Evolutionary conservation across 345 rosid genomes (phyloP).

Genomic region (Crucihimalaya himalaica): DNA sequence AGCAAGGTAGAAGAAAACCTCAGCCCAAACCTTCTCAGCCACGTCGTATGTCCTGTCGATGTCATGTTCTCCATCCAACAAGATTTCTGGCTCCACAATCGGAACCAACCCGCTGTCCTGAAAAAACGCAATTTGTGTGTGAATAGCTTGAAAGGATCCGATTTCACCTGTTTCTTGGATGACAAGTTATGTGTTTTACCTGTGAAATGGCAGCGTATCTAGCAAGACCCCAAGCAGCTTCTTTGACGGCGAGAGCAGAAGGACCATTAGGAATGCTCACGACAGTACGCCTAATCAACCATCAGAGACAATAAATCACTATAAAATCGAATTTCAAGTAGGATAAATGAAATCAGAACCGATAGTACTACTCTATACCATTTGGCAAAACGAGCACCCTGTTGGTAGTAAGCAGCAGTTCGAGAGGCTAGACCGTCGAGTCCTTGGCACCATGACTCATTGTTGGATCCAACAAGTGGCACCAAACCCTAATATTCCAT

Average conservation of each 20-base stretch:
- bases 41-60: constrained; percentile 95
- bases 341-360: constrained; percentile 13
- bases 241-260: constrained; percentile 90
- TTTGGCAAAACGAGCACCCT: constrained; percentile 99
- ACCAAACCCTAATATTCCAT: constrained; percentile 78
- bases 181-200: constrained; percentile 42
- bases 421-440: constrained; percentile 96
- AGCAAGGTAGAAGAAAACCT: constrained; percentile 95
- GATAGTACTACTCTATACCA: constrained; percentile 57
- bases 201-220: constrained; percentile 95
- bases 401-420: constrained; percentile 96
- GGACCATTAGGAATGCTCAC: constrained; percentile 99
- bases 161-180: constrained; percentile 9
- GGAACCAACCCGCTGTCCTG: constrained; percentile 98
- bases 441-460: constrained; percentile 99
- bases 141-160: background rate
- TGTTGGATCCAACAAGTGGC: constrained; percentile 85
- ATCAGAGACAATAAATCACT: constrained; percentile 16
- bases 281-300: constrained; percentile 79
- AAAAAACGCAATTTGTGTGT: constrained; percentile 14
- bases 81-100: constrained; percentile 97
- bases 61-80: constrained; percentile 94
- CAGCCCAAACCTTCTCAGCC: constrained; percentile 96
- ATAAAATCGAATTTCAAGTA: background rate
- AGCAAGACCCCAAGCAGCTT: constrained; percentile 99